Evolutionary conservation across 139 green algal genomes (phyloP), one percentile per base, ranked within the genome.

Genomic region (Haematococcus lacustris): DNA sequence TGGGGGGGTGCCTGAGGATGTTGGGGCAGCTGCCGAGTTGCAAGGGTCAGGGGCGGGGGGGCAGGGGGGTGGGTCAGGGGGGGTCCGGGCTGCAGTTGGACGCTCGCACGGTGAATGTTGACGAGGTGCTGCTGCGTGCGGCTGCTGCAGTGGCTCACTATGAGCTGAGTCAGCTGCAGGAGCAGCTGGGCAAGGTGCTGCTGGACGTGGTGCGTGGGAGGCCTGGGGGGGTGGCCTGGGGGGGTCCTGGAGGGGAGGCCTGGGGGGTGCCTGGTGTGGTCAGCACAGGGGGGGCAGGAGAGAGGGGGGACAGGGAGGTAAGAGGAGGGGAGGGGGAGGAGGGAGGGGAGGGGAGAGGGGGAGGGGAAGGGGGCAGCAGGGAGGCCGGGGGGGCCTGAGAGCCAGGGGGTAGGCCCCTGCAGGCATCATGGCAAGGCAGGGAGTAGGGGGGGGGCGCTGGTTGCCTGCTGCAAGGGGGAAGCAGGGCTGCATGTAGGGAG

Each of bases 41-140:
- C 7, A 40, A 28, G 61, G 7, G 32, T 30, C 32, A 26, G 61
- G 61, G 61, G 33, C 32, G 61, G 33, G 33, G 6, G 61, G 13
- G 33, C 40, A 40, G 6, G 32, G 3, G 5, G 61, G 61, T 7
- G 21, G 33, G 50, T 17, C 38, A 23, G 38, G 25, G 6, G 64
- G 37, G 37, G 64, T 17, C 37, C 23, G 37, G 64, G 37, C 2
- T 51, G 35, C 64, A 70, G 21, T 5, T 51, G 21, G 64, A 77
- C 37, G 64, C 72, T 34, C 63, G n/a, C 1, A 43, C 53, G 1
- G 63, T 72, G 17, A 77, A 77, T 51, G 62, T 77, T 9, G 72
- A 77, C 28, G 57, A 74, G 69, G 53, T 75, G 38, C 63, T 77
- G 39, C 51, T 77, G 40, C 73, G 40, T 34, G 34, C 33, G n/a